These are phyloP conservation scores for Centaurea solstitialis DNA, from an alignment of 129 eudicot genomes.

Conservation along the genomic window DNA sequence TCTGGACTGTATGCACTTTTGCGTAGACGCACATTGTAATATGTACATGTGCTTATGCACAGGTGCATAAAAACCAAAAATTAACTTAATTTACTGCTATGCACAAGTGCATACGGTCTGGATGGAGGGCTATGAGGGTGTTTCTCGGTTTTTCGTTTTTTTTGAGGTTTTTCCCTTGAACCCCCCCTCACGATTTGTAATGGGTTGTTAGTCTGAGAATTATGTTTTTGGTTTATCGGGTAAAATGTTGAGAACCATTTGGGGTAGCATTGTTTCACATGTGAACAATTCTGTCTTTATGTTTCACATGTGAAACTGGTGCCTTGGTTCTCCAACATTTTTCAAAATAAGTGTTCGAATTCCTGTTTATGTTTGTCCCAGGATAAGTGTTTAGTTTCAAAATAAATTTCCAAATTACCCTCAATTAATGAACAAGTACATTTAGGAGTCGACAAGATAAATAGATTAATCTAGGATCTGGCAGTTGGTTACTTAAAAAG, in stretches of 20 bases:
- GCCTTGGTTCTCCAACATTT: neutral
- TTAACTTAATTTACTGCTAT: too few relatives aligned
- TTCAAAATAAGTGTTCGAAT: neutral
- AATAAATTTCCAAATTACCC: neutral
- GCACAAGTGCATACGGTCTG: too few relatives aligned
- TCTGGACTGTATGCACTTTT: too few relatives aligned
- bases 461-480: neutral
- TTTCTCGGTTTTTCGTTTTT: too few relatives aligned
- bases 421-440: neutral
- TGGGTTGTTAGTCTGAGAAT: neutral
- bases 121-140: too few relatives aligned
- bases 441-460: neutral
- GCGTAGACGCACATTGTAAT: too few relatives aligned
- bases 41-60: too few relatives aligned
- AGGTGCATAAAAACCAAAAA: too few relatives aligned
- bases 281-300: neutral
- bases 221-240: neutral
- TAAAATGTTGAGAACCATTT: neutral
- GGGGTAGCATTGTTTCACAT: neutral
- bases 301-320: neutral
- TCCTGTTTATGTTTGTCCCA: neutral
- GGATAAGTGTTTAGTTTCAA: neutral
- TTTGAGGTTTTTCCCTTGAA: too few relatives aligned
- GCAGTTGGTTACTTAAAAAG: neutral
- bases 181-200: neutral